Evolutionary conservation across 495 filamentous ascomycete species (phyloP), one percentile per base, ranked within the genome.

Genomic region (Hypoxylon rickii): DNA sequence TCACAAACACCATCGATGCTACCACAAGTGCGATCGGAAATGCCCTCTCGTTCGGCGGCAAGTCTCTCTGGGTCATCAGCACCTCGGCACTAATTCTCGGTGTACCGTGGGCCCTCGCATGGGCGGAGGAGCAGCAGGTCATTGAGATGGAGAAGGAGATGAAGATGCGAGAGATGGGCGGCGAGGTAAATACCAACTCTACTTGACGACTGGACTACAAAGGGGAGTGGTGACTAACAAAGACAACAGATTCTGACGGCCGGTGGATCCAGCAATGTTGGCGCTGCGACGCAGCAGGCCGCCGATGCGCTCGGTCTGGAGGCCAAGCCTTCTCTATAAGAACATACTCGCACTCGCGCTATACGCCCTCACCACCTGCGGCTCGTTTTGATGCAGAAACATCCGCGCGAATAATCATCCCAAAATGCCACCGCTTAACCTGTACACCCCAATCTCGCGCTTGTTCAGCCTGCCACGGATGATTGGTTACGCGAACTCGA

Each of bases 131-230:
- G 74, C 92, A 97, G 80, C 87, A 95, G 79, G 82, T 94, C 67
- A 77, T 89, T 53, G 93, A 96, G 80, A 91, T 94, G 90, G 94
- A 97, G 83, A 86, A 89, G 74, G 93, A 97, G 79, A 88, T 92
- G 86, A 85, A 86, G 72, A 93, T 96, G 89, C 83, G 89, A 65
- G 84, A 90, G 80, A 83, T 85, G 71, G 89, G 80, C 29, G 63
- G 71, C 24, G 79, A 69, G 39, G 66, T 69, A 41, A 53, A 60
- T 24, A n/a, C 33, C n/a, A n/a, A 26, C 6, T 7, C 7, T 33
- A 7, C 15, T 0, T n/a, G 42, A 21, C 15, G 4, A 8, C 6
- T 11, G 33, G n/a, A 0, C 2, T 19, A 7, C 2, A 20, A 2
- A 21, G 26, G 11, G 11, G 16, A 13, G 22, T 18, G 0, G 15